Percentiles rank a stretch among this genome's conserved stretches.
phyloP scores from a whole-genome alignment of 202 grass and related monocot genomes.

The Carex arenaria region DNA sequence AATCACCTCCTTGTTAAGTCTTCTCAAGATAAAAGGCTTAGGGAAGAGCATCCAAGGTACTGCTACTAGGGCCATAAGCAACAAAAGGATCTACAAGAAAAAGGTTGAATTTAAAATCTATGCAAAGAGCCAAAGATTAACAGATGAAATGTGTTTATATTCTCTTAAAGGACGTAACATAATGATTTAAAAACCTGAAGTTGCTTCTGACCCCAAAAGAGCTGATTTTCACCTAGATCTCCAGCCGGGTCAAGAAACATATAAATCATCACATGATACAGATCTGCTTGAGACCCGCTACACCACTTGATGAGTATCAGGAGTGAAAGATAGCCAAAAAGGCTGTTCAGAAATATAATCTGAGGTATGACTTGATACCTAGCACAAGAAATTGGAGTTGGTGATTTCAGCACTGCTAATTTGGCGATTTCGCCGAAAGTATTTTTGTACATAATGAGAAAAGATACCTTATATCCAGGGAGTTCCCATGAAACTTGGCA shows the following conservation, averaged over 20 bases:
- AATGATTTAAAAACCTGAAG: conserved; percentile 62
- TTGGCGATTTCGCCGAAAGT: background rate
- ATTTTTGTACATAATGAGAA: conserved; percentile 10
- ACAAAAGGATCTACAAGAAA: conserved; percentile 72
- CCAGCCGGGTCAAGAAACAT: conserved; percentile 94
- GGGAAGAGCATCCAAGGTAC: conserved; percentile 99
- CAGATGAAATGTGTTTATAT: background rate
- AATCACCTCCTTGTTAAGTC: conserved; percentile 81
- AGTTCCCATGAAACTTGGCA: conserved; percentile 83
- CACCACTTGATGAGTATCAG: conserved; percentile 98
- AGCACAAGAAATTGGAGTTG: conserved; percentile 30
- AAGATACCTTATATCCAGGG: conserved; percentile 82
- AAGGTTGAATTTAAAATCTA: conserved; percentile 25
- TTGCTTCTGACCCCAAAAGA: conserved; percentile 95
- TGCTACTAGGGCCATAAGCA: conserved; percentile 74
- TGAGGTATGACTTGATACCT: conserved; percentile 98
- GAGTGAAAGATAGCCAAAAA: conserved; percentile 94
- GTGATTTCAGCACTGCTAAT: background rate
- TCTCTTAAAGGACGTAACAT: conserved; percentile 4
- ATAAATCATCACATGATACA: conserved; percentile 99
- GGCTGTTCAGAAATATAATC: conserved; percentile 97
- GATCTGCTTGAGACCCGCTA: conserved; percentile 87
- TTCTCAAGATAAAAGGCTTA: conserved; percentile 95
- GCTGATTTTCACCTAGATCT: conserved; percentile 97
- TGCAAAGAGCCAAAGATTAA: background rate